Evolutionary conservation across 495 filamentous ascomycete genomes (phyloP), one percentile per base, ranked within the genome.

Genomic region (Parmelia sp.): DNA sequence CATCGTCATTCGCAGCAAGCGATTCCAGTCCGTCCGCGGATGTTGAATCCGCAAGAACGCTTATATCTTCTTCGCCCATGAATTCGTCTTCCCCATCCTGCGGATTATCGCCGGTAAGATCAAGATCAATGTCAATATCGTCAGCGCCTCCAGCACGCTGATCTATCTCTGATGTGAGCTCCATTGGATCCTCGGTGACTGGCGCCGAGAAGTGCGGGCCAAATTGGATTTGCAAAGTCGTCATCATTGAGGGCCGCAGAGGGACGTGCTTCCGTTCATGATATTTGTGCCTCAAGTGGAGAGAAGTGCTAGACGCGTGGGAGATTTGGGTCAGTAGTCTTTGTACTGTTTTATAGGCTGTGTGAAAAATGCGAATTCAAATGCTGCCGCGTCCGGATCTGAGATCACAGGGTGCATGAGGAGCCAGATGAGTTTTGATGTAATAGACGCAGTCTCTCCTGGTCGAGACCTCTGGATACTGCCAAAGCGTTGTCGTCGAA

Each of bases 91-190:
- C 85, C 47, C 76, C 74, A 59, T 78, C 76, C 19, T 75, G 75
- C 44, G 68, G 71, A 36, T 82, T 76, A 49, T 79, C 82, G 61
- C 81, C 77, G 71, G 83, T 82, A 23, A 88, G 75, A 70, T 92
- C 88, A 66, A 91, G 78, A 66, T 91, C 88, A 67, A 91, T 88
- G 62, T 91, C 89, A 61, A 89, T 87, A 66, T 89, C 86, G 70
- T 90, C 86, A 49, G 78, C 82, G 47, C 76, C 69, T 45, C 63
- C 70, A 58, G 73, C 40, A 42, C 71, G 71, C 35, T 53, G 62
- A 58, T 69, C 70, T 14, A 60, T 36, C 25, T 71, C 71, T 49
- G 79, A 79, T 23, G 75, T 79, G 73, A 83, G 78, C 63, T 82
- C 83, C 83, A 87, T 86, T 57, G 73, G 75, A 58, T 80, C 77